Base-by-base conservation (phyloP, 768 basidiomycete species). In the Phylloporus sp. region DNA sequence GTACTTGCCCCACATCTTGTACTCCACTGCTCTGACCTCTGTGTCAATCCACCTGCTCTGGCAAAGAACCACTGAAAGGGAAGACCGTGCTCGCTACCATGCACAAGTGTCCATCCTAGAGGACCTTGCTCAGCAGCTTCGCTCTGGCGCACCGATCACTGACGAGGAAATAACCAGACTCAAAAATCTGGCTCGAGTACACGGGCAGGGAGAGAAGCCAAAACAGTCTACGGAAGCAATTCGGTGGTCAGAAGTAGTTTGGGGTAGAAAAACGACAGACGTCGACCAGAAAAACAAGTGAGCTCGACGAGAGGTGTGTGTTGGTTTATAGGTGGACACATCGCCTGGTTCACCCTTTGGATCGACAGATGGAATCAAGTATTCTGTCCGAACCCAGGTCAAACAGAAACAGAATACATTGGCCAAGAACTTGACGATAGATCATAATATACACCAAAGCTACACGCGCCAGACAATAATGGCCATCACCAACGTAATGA, bases 1-100 rank as follows among this genome's bases (percentile, higher is more conserved):
- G 26, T 87, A 86, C 69, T 62, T 85, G 51, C 84, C 82, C 26
- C 85, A 88, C 58, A 70, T 84, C 47, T 47, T 87, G 55, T 88
- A 80, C 65, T 80, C 84, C 28, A 70, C 83, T 41, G 84, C 83
- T 9, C 72, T 86, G 59, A 81, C 79, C 42, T 86, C 86, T 22
- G 65, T 87, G 53, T 80, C 85, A 26, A 81, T 86, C 50, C 85
- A 89, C 67, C 71, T 86, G 24, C 74, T 87, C 34, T 74, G 69
- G 61, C 76, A 80, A 47, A 75, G 81, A 53, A 78, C 73, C 44
- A 59, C 60, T 0, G 71, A 74, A 31, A 76, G 75, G 41, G 80
- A 80, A 38, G 81, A 86, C 51, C 76, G 76, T 38, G 73, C 80
- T 15, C 78, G 78, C 23, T 61, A 77, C 38, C 65, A 75, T 46